Base-by-base conservation (phyloP, 139 green algal species). In the Ettlia oleoabundans region DNA sequence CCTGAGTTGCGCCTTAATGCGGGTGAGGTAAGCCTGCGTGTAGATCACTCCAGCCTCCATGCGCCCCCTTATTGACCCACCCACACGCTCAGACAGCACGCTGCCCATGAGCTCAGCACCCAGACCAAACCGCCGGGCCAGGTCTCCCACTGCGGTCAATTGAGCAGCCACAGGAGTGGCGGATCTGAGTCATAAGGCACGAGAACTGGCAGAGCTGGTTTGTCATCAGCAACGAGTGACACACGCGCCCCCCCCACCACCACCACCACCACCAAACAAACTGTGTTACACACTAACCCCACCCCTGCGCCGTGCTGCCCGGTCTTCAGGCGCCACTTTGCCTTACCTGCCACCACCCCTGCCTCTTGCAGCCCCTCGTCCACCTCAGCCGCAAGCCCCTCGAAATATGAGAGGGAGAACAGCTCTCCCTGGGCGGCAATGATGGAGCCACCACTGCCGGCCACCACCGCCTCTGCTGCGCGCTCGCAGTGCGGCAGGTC, bases 21-120 rank as follows among this genome's bases (percentile, higher is more conserved):
- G 89, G 0, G 87, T 80, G 51, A 98, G 84, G 89, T 96, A 92
- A 6, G 91, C 90, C 8, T 86, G 87, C 0, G 95, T 98, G 88
- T 97, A 98, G 65, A 98, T 78, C 42, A 97, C 86, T 0, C 91
- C 89, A 1, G 84, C 91, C 71, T 97, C 91, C 35, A 98, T 80
- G 9, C 90, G 85, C 21, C 95, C 95, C 18, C 89, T 52, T n/a
- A 98, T 94, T 5, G 65, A 35, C 41, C 42, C 86, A 10, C 28
- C 64, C 68, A 98, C 53, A 5, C 86, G 86, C 28, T 68, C 15
- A 0, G 62, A 35, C 52, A 99, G 43, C 10, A 88, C 71, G 19
- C 75, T 82, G 18, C 80, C 38, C 52, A 99, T 69, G 74, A 98
- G 88, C 47, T 99, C 96, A 9, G 85, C 86, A 37, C 74, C 88